Evolutionary conservation across 2,329 filamentous ascomycete genomes (phyloP).

Genomic region (Penicillium sp.): DNA sequence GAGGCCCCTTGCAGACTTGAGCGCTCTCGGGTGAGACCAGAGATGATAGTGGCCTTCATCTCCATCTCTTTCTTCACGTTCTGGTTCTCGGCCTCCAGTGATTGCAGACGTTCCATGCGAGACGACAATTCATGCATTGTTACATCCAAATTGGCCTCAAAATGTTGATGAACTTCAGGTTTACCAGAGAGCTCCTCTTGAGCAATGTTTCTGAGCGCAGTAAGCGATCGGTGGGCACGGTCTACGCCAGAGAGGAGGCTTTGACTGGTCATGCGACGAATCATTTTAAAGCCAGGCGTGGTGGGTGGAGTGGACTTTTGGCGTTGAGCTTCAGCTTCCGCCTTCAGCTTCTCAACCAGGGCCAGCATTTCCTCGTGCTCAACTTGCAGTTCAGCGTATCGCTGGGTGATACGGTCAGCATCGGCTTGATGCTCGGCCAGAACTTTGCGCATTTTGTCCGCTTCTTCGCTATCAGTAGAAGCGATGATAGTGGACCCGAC

Average conservation of each 20-base stretch:
- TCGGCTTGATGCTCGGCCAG: conserved; percentile 71
- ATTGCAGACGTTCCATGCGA: conserved; percentile 81
- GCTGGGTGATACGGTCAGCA: conserved; percentile 65
- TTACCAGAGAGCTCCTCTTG: conserved; percentile 75
- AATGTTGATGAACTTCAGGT: conserved; percentile 82
- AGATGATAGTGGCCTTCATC: conserved; percentile 90
- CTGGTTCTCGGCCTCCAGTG: conserved; percentile 77
- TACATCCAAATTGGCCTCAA: conserved; percentile 83
- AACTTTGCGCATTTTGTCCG: conserved; percentile 64
- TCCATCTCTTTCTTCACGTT: conserved; percentile 94
- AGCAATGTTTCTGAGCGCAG: conserved; percentile 81
- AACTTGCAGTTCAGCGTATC: conserved; percentile 75
- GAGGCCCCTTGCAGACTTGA: conserved; percentile 76
- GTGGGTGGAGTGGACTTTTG: conserved; percentile 59
- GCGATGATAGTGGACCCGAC: conserved; percentile 26
- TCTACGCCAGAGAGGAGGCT: conserved; percentile 74
- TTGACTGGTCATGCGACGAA: conserved; percentile 88
- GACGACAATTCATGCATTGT: conserved; percentile 88
- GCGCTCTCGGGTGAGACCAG: conserved; percentile 84
- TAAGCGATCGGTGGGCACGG: conserved; percentile 84
- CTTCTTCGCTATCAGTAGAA: conserved; percentile 54
- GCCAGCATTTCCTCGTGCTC: conserved; percentile 76
- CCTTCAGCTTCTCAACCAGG: conserved; percentile 85
- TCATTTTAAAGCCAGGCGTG: conserved; percentile 50
- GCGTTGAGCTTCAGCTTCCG: conserved; percentile 74